phyloP scores from a whole-genome alignment of 257 asterid species.

The Solanum phureja region DNA sequence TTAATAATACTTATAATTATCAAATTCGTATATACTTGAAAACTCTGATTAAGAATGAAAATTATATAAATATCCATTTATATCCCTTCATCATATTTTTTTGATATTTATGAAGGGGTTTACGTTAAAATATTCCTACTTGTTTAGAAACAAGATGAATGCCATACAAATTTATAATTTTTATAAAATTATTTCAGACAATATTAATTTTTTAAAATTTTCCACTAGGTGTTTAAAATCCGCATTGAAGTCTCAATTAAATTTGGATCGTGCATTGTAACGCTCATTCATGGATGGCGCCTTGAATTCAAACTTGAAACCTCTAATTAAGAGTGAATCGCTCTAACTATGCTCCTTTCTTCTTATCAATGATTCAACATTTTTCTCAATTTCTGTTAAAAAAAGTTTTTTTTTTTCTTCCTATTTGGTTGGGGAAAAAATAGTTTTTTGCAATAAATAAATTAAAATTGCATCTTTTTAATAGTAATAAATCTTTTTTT shows the following conservation, averaged over 20 bases:
- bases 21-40: neutral
- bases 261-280: rapidly evolving
- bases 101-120: neutral
- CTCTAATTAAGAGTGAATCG: too few relatives aligned
- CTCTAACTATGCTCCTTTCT: neutral
- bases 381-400: neutral
- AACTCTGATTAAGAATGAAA: neutral
- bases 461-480: neutral
- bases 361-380: neutral
- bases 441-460: neutral
- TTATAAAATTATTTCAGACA: neutral
- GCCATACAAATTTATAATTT: neutral
- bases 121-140: neutral
- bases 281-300: neutral
- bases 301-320: too few relatives aligned
- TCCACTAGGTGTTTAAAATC: rapidly evolving
- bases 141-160: neutral
- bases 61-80: neutral
- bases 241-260: rapidly evolving
- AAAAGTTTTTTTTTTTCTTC: neutral
- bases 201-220: too few relatives aligned
- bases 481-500: too few relatives aligned
- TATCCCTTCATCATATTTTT: neutral
- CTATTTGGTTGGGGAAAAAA: neutral
- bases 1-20: neutral